These are phyloP conservation scores for Rhodotorula kratochvilovae DNA, from an alignment of 768 basidiomycete species.

Conservation along the genomic window DNA sequence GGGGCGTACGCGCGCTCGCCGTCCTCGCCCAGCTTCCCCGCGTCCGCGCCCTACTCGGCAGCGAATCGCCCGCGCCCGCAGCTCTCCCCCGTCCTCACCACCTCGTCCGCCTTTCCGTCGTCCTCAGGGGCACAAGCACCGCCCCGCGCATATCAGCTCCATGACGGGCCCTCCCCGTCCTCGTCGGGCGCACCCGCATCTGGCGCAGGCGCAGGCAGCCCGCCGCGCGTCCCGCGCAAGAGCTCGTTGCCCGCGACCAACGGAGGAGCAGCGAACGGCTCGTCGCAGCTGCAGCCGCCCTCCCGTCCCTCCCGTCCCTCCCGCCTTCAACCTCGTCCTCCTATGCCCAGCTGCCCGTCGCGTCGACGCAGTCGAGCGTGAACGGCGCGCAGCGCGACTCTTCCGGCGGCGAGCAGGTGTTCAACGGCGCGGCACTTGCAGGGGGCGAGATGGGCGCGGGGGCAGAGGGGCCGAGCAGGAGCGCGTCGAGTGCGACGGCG, in stretches of 20 bases:
- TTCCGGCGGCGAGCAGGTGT: slow-evolving; percentile 20
- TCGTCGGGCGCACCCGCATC: background rate
- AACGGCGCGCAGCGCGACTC: slow-evolving; percentile 16
- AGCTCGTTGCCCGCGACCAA: background rate
- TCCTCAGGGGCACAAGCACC: background rate
- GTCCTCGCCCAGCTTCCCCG: background rate
- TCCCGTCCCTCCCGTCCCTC: slow-evolving; percentile 2
- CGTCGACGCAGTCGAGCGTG: background rate
- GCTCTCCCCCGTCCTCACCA: slow-evolving; percentile 1
- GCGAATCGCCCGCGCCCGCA: slow-evolving; percentile 13
- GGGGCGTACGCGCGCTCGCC: background rate
- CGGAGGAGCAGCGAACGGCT: too few species aligned
- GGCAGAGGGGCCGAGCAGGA: background rate
- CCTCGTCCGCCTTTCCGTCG: background rate
- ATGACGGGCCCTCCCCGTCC: background rate
- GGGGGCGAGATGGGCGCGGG: background rate
- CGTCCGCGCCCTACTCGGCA: background rate
- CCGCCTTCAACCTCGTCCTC: slow-evolving; percentile 13
- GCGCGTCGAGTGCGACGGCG: background rate
- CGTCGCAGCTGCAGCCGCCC: background rate
- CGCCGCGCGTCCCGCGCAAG: slow-evolving; percentile 7
- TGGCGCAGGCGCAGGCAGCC: background rate
- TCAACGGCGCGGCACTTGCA: slow-evolving; percentile 12
- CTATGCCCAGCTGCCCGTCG: background rate
- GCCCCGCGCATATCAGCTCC: background rate